Conservation (phyloP, 352 stramenopile genomes). For the Phytopythium oedochilum region DNA sequence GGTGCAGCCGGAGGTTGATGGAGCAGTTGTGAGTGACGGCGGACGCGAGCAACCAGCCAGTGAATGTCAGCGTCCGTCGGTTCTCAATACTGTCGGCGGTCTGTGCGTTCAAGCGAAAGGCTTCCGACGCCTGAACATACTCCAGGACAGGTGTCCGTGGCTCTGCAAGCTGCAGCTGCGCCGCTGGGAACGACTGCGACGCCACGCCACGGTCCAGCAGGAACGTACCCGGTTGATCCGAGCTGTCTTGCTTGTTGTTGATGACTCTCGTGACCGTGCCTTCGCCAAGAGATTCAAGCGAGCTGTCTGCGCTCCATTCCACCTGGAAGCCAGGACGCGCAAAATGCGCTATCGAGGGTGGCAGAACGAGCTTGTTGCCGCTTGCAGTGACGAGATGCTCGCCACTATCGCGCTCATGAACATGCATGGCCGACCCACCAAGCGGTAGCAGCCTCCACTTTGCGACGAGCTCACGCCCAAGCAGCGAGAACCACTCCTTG, state of each 20-base stretch:
- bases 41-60: constrained; percentile 60
- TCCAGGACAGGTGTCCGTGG: constrained; percentile 36
- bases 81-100: constrained; percentile 26
- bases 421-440: constrained; percentile 2
- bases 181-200: constrained; percentile 28
- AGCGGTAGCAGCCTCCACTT: constrained; percentile 39
- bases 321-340: constrained; percentile 30
- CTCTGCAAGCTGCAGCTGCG: constrained; percentile 35
- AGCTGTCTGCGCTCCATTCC: constrained; percentile 14
- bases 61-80: constrained; percentile 31
- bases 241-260: constrained; percentile 37
- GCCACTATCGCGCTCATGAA: constrained; percentile 4
- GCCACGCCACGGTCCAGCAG: constrained; percentile 42
- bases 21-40: constrained; percentile 39
- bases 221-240: constrained; percentile 15
- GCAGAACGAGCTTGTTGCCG: constrained; percentile 44
- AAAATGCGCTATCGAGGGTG: constrained; percentile 9
- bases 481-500: constrained; percentile 67
- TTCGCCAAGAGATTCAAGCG: constrained; percentile 4
- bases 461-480: constrained; percentile 29
- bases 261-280: constrained; percentile 31
- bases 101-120: constrained; percentile 56
- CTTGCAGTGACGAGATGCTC: constrained; percentile 28
- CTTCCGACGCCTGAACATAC: constrained; percentile 58
- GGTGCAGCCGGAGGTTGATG: constrained; percentile 35